phyloP scores from a whole-genome alignment of 257 asterid species.

The Paulownia fortunei region DNA sequence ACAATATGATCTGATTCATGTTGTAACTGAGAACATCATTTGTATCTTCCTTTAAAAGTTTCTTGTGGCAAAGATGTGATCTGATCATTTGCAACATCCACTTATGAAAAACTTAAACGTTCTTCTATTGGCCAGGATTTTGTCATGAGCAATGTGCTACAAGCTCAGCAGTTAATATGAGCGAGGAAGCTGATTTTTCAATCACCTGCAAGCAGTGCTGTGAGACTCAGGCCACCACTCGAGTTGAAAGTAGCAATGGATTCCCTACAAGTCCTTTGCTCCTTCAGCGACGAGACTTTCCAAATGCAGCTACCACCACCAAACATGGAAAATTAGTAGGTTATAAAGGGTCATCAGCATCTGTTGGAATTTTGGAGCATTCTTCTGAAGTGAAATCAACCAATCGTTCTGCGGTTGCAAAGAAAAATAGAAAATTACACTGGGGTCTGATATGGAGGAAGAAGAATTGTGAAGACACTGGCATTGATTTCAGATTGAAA shows the following conservation, averaged over 20 bases:
- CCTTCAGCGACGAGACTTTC: constrained; percentile 48
- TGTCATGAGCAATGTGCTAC: constrained; percentile 72
- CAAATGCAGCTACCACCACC: constrained; percentile 34
- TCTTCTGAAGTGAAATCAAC: constrained; percentile 47
- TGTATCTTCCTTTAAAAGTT: neutral
- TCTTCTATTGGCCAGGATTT: constrained; percentile 52
- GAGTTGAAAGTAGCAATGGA: constrained; percentile 42
- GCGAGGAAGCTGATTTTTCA: constrained; percentile 45
- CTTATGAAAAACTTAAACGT: constrained; percentile 12
- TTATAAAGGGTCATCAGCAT: constrained; percentile 39
- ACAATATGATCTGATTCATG: neutral
- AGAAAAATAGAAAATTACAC: constrained; percentile 45
- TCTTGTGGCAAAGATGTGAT: constrained; percentile 18
- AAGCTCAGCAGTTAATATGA: constrained; percentile 46
- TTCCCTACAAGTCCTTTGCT: constrained; percentile 69
- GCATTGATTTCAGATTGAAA: constrained; percentile 58
- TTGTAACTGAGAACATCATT: neutral
- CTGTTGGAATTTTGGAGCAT: constrained; percentile 41
- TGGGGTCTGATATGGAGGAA: constrained; percentile 86
- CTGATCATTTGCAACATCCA: constrained; percentile 2
- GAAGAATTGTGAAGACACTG: constrained; percentile 49
- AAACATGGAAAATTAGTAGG: constrained; percentile 40
- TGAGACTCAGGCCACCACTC: constrained; percentile 40
- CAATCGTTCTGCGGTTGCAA: constrained; percentile 38
- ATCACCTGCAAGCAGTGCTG: constrained; percentile 70